Evolutionary conservation across 2,329 filamentous ascomycete species (phyloP).

Genomic region (Byssoonygena ceratinophila): DNA sequence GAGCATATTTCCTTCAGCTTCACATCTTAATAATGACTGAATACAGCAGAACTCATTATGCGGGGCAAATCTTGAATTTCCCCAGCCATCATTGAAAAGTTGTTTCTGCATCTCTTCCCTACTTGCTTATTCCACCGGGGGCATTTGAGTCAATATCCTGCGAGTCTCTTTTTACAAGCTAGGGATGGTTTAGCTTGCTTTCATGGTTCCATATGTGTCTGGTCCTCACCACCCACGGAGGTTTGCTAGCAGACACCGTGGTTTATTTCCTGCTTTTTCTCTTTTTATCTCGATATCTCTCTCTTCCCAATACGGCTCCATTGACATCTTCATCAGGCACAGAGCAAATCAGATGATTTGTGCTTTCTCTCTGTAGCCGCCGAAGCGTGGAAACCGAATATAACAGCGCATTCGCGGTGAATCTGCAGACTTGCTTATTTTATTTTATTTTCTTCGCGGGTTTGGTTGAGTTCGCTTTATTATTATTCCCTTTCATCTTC

Average conservation of each 20-base stretch:
- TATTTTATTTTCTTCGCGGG: background rate
- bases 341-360: slow-evolving; percentile 8
- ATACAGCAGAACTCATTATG: slow-evolving; percentile 4
- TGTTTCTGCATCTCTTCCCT: slow-evolving; percentile 3
- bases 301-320: no score
- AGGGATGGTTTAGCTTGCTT: background rate
- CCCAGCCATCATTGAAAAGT: background rate
- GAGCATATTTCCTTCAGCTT: background rate
- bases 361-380: background rate
- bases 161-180: background rate
- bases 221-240: background rate
- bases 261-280: background rate
- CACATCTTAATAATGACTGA: background rate
- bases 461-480: background rate
- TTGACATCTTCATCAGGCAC: background rate
- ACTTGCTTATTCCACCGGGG: background rate
- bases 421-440: background rate
- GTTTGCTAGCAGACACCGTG: background rate
- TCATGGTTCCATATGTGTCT: background rate
- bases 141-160: no score
- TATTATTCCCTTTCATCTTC: background rate
- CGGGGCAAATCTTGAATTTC: background rate
- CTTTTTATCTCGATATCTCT: background rate
- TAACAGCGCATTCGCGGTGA: background rate
- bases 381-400: background rate